Evolutionary conservation across 805 yeast species (phyloP).

Genomic region (Myxozyma neotropica): DNA sequence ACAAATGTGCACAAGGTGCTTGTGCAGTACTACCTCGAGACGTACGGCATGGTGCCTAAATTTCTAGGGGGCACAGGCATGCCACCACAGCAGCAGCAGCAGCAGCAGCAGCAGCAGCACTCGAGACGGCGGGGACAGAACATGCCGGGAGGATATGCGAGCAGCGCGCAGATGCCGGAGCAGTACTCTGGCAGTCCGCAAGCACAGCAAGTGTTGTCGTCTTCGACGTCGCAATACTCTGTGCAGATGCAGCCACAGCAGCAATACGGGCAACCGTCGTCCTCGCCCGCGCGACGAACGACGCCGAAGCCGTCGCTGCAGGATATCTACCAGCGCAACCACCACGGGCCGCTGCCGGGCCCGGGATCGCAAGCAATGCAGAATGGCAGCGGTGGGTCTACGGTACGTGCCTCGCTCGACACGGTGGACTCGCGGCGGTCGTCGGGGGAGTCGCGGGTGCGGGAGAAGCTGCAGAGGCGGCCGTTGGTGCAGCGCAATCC

Average conservation of each 20-base stretch:
- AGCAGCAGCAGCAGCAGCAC: not conserved
- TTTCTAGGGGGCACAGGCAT: slow-evolving; percentile 30
- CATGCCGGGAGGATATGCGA: slow-evolving; percentile 2
- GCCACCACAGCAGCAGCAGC: slow-evolving; percentile 11
- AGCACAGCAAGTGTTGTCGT: not conserved
- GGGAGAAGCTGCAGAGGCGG: slow-evolving; percentile 27
- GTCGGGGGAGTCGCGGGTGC: slow-evolving; percentile 28
- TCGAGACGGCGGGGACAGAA: not conserved
- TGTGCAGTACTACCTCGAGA: slow-evolving; percentile 21
- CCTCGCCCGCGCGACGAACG: not conserved
- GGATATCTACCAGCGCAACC: slow-evolving; percentile 31
- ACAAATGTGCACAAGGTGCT: slow-evolving; percentile 29
- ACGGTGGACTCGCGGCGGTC: slow-evolving; percentile 27
- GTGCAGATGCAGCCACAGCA: not conserved
- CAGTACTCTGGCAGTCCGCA: not conserved
- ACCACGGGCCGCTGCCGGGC: too few species aligned
- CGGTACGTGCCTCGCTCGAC: slow-evolving; percentile 15
- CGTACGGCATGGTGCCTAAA: slow-evolving; percentile 19
- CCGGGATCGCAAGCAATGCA: too few species aligned
- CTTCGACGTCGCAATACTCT: too few species aligned
- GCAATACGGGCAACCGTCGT: not conserved
- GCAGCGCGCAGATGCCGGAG: not conserved
- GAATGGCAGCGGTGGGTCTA: too few species aligned
- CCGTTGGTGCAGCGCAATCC: slow-evolving; percentile 4
- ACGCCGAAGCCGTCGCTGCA: slow-evolving; percentile 21